phyloP scores from a whole-genome alignment of 345 rosid genomes.

The Citrus unshiu region DNA sequence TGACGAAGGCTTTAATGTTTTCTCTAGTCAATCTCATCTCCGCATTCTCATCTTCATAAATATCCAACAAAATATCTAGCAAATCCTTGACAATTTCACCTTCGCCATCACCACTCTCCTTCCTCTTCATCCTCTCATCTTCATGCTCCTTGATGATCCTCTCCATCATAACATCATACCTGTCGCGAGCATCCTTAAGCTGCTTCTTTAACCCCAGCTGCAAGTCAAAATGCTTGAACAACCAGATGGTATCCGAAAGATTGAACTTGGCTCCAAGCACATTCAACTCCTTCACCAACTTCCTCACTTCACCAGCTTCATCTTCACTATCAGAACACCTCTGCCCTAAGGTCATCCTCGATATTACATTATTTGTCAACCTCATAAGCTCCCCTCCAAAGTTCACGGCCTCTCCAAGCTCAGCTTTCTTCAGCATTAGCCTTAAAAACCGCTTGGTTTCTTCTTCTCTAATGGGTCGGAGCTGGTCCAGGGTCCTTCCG shows the following conservation, averaged over 20 bases:
- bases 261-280: slow-evolving; percentile 52
- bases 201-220: slow-evolving; percentile 52
- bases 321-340: slow-evolving; percentile 38
- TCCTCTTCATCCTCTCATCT: slow-evolving; percentile 24
- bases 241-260: slow-evolving; percentile 66
- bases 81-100: slow-evolving; percentile 34
- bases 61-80: slow-evolving; percentile 59
- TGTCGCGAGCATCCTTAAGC: slow-evolving; percentile 53
- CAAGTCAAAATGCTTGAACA: slow-evolving; percentile 54
- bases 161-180: slow-evolving; percentile 63
- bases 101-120: not conserved
- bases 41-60: slow-evolving; percentile 57
- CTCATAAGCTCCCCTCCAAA: slow-evolving; percentile 51
- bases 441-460: slow-evolving; percentile 42
- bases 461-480: slow-evolving; percentile 38
- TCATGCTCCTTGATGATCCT: slow-evolving; percentile 59
- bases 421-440: slow-evolving; percentile 33
- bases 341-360: slow-evolving; percentile 54
- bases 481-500: slow-evolving; percentile 41
- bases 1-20: slow-evolving; percentile 68
- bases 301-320: slow-evolving; percentile 45
- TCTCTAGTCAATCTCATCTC: slow-evolving; percentile 62
- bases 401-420: slow-evolving; percentile 32
- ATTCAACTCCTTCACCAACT: slow-evolving; percentile 55
- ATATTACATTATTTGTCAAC: slow-evolving; percentile 53